Base-by-base conservation (phyloP, 1,284 basidiomycete species). In the Heterobasidion annosum region DNA sequence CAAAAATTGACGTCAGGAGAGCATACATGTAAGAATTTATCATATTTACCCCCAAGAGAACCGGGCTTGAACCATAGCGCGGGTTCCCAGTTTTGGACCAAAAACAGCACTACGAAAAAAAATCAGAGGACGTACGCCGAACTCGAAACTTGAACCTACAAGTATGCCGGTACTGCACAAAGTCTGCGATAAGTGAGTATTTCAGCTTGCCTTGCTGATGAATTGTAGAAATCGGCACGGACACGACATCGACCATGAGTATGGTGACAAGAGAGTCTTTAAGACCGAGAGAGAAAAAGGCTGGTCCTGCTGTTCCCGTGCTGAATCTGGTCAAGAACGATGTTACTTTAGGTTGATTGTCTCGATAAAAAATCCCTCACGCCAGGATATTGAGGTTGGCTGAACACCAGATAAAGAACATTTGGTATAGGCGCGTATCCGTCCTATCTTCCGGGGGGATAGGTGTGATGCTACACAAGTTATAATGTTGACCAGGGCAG, bases 51-150 rank as follows among this genome's bases (percentile, higher is more conserved):
- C 78, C 70, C 79, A 79, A 0, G 75, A 77, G 62, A 78, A 84
- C 9, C 83, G 72, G 4, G 77, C 73, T 53, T 80, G 76, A 1
- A 83, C 75, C 83, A 87, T 85, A 19, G 81, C 75, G 25, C 83
- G 72, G 58, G 77, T 77, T 6, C 83, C 83, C 0, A 81, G 67
- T 56, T 79, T 79, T 8, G 81, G 81, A 1, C 83, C 84, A 59
- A 82, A 83, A 0, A 77, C 76, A 0, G 77, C 74, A 56, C 78
- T 81, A 56, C 6, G 33, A 40, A 40, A 25, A 4, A 25, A 25
- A 4, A 25, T 25, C 25, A 25, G 25, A 25, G 25, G 25, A 25
- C 3, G 4, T 25, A 25, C 4, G 25, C 4, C 25, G 25, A 25
- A 25, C 25, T 25, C 25, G 25, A 25, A 25, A 25, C 25, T 25